Conservation (phyloP, 805 yeast genomes). For the Scheffersomyces stipitis region DNA sequence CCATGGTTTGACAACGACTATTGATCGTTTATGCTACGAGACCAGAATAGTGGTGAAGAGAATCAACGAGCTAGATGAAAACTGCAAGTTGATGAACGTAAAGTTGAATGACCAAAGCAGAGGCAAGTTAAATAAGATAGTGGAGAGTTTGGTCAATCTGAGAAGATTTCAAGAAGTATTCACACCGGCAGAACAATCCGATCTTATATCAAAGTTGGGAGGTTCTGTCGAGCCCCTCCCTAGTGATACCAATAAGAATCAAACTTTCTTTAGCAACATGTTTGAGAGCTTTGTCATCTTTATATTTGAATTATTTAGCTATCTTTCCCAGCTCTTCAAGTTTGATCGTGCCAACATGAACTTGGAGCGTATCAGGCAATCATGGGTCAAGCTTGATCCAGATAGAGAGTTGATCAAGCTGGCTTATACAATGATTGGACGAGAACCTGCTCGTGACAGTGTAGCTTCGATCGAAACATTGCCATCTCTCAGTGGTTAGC, state of each 20-base stretch:
- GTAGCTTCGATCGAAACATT: conserved; percentile 9
- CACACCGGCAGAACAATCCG: conserved; percentile 27
- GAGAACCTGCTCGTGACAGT: conserved; percentile 16
- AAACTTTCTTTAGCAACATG: conserved; percentile 8
- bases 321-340: conserved; percentile 34
- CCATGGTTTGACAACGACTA: conserved; percentile 29
- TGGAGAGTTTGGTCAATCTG: conserved; percentile 28
- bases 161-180: conserved; percentile 31
- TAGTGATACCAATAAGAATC: conserved; percentile 1
- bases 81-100: conserved; percentile 24
- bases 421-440: conserved; percentile 33
- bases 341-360: conserved; percentile 44
- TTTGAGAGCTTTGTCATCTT: conserved; percentile 27
- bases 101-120: conserved; percentile 28
- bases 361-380: conserved; percentile 38
- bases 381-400: conserved; percentile 43
- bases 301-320: conserved; percentile 32
- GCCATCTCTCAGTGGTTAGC: neutral
- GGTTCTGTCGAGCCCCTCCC: conserved; percentile 1
- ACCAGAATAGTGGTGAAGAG: conserved; percentile 40
- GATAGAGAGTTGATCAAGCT: conserved; percentile 34
- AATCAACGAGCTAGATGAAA: conserved; percentile 40
- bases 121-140: conserved; percentile 22
- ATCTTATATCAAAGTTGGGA: conserved; percentile 24
- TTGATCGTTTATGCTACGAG: conserved; percentile 41